These are phyloP conservation scores for Caryopteris hybrid DNA, from an alignment of 305 asterid genomes.

Conservation along the genomic window DNA sequence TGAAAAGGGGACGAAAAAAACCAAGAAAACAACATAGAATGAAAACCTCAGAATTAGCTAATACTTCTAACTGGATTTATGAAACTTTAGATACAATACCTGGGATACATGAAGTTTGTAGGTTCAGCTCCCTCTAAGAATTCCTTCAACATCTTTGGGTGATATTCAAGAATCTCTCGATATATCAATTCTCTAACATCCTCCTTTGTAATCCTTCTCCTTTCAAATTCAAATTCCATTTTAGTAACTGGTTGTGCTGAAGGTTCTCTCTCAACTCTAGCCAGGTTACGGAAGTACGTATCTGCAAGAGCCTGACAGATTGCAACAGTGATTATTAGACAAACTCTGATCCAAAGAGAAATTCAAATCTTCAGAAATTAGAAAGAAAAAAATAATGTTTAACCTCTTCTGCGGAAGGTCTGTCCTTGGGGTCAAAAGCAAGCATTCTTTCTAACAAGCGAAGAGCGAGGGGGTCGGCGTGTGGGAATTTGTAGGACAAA, in stretches of 20 bases:
- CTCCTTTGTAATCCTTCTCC: slow-evolving; percentile 93
- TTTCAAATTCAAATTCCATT: slow-evolving; percentile 96
- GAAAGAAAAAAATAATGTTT: background rate
- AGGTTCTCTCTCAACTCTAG: slow-evolving; percentile 98
- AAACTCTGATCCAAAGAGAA: slow-evolving; percentile 4
- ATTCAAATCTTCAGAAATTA: background rate
- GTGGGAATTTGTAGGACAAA: slow-evolving; percentile 78
- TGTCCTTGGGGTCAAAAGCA: slow-evolving; percentile 92
- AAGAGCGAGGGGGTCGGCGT: slow-evolving; percentile 86
- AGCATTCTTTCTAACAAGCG: slow-evolving; percentile 91
- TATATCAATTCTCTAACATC: slow-evolving; percentile 89
- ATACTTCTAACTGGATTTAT: background rate
- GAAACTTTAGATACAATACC: slow-evolving; percentile 35
- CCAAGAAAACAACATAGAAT: no score
- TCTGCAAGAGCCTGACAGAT: slow-evolving; percentile 86
- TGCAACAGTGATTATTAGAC: slow-evolving; percentile 24
- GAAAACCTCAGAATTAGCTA: no score
- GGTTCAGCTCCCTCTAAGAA: slow-evolving; percentile 89
- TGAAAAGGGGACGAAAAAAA: background rate
- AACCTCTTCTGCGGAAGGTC: slow-evolving; percentile 96
- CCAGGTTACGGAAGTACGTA: slow-evolving; percentile 93
- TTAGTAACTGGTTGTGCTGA: slow-evolving; percentile 94
- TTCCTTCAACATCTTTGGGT: slow-evolving; percentile 94
- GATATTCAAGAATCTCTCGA: slow-evolving; percentile 90
- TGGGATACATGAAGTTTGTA: slow-evolving; percentile 92